These are phyloP conservation scores for Primulina huaijiensis DNA, from an alignment of 257 asterid genomes.

Conservation along the genomic window DNA sequence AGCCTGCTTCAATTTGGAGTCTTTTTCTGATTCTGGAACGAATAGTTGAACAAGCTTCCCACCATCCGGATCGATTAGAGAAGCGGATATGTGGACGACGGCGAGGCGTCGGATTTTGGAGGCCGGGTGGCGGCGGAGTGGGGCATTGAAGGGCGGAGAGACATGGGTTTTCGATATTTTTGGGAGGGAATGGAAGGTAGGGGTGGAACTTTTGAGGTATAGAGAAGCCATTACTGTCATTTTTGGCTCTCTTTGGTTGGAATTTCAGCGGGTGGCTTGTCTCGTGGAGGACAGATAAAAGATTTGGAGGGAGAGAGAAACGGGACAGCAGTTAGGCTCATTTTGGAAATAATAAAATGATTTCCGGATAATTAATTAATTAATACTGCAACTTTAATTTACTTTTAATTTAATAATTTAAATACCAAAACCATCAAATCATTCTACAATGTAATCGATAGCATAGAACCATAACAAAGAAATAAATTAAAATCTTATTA, in stretches of 20 bases:
- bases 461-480: not conserved
- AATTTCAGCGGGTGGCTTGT: not conserved
- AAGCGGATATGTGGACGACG: slow-evolving; percentile 39
- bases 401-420: too few relatives aligned
- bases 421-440: not conserved
- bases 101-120: slow-evolving; percentile 28
- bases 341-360: not conserved
- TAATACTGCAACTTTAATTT: too few relatives aligned
- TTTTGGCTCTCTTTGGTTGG: slow-evolving; percentile 19
- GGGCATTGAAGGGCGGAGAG: slow-evolving; percentile 28
- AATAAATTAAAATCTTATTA: too few relatives aligned
- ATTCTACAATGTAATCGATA: too few relatives aligned
- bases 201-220: slow-evolving; percentile 41
- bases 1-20: slow-evolving; percentile 42
- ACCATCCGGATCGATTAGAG: slow-evolving; percentile 86
- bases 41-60: slow-evolving; percentile 73
- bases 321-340: not conserved
- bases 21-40: slow-evolving; percentile 49
- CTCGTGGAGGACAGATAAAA: slow-evolving; percentile 19
- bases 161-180: slow-evolving; percentile 41
- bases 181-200: slow-evolving; percentile 25
- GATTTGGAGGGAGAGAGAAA: slow-evolving; percentile 28
- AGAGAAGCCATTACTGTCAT: slow-evolving; percentile 77
- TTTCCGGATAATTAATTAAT: too few relatives aligned
- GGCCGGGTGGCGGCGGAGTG: slow-evolving; percentile 26